Base-by-base conservation (phyloP, 2,329 filamentous ascomycete species). In the Colletotrichum melonis region DNA sequence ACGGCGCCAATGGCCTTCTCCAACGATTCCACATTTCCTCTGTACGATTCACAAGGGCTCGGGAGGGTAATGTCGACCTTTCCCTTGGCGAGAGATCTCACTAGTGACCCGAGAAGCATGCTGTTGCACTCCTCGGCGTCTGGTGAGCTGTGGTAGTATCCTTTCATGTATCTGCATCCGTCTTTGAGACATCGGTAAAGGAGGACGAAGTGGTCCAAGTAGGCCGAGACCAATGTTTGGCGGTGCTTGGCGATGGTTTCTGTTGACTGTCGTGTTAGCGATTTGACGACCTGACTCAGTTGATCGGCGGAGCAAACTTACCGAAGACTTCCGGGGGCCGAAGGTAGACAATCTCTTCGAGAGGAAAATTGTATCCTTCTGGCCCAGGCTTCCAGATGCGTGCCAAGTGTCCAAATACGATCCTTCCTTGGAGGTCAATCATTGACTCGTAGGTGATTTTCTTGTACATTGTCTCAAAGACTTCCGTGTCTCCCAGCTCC, bases 81-180 rank as follows among this genome's bases (percentile, higher is more conserved):
- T 9, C 71, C 71, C 35, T 73, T 73, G 1, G 60, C 71, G 3
- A 73, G 67, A 2, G 46, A 66, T 49, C 71, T 38, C 3, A 73
- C 56, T 22, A 73, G 28, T 16, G 71, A 73, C 22, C 71, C 71
- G 11, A 73, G 28, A 1, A 73, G 71, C 71, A 73, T 73, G 67
- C 71, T 73, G 57, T 73, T 73, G 56, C 71, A 73, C 62, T 73
- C 71, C 26, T 73, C 71, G 2, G 71, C 71, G 14, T 73, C 71
- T 11, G 71, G 46, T 5, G 71, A 73, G 49, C 71, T 73, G 60
- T 73, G 71, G 16, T 71, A 73, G 30, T 73, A 73, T 5, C 71
- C 71, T 30, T 73, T 70, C 71, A 73, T 71, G 35, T 73, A 73
- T 5, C 71, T 56, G 35, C 71, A 71, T 14, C 71, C 71, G 35